Evolutionary conservation across 495 filamentous ascomycete genomes (phyloP).

Genomic region (Aspergillus wentii): DNA sequence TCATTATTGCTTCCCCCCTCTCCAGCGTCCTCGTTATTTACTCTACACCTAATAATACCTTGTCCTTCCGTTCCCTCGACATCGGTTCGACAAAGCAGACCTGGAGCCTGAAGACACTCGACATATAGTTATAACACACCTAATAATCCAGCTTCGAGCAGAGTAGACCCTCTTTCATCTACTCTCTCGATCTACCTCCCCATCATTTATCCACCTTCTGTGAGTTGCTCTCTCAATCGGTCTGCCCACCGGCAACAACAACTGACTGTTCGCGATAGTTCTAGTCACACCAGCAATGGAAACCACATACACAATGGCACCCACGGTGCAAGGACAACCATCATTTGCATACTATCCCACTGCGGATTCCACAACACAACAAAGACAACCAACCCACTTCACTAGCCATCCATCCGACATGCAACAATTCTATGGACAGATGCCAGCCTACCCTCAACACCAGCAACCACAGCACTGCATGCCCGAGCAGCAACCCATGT

Average conservation of each 20-base stretch:
- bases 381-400: slow-evolving; percentile 78
- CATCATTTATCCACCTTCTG: slow-evolving; percentile 11
- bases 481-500: slow-evolving; percentile 31
- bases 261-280: too few species aligned
- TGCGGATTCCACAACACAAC: slow-evolving; percentile 65
- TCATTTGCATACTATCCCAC: slow-evolving; percentile 93
- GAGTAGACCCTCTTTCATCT: slow-evolving; percentile 9
- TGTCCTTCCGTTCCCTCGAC: too few species aligned
- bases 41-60: too few species aligned
- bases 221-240: slow-evolving; percentile 8
- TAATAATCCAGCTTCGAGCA: slow-evolving; percentile 15
- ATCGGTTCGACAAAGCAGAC: too few species aligned
- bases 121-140: slow-evolving; percentile 9
- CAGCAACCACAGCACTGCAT: slow-evolving; percentile 31
- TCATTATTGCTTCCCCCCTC: too few species aligned
- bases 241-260: too few species aligned
- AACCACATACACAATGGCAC: slow-evolving; percentile 48
- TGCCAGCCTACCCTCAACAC: slow-evolving; percentile 37
- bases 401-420: slow-evolving; percentile 61
- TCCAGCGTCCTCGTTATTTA: too few species aligned
- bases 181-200: slow-evolving; percentile 4
- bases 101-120: too few species aligned
- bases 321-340: slow-evolving; percentile 62
- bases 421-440: slow-evolving; percentile 42
- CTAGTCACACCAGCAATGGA: slow-evolving; percentile 46